Conservation (phyloP, 2,329 filamentous ascomycete genomes). For the Pseudohalonectria lignicola region DNA sequence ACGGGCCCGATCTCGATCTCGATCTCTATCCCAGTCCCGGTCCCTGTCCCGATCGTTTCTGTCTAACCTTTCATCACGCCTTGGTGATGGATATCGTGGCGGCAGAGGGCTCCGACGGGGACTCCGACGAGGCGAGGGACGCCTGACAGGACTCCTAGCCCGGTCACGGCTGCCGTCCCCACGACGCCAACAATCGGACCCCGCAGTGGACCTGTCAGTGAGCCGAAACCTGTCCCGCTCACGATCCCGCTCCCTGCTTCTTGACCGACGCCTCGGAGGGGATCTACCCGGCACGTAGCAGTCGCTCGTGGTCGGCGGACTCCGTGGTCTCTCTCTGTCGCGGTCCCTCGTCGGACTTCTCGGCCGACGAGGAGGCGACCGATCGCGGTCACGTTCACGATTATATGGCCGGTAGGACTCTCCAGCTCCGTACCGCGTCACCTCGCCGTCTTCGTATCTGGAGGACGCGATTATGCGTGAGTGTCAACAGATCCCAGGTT, state of each 20-base stretch:
- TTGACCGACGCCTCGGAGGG: conserved; percentile 18
- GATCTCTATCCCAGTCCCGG: too few species aligned
- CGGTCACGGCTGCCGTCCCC: conserved; percentile 8
- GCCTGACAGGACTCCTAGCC: conserved; percentile 18
- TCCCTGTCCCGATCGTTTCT: too few species aligned
- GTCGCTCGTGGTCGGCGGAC: conserved; percentile 20
- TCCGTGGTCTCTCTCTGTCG: conserved; percentile 13
- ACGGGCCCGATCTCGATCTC: too few species aligned
- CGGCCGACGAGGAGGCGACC: conserved; percentile 26
- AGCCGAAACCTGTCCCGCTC: not conserved
- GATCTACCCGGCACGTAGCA: conserved; percentile 29
- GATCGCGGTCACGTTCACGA: too few species aligned
- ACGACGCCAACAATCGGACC: too few species aligned
- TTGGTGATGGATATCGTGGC: conserved; percentile 24
- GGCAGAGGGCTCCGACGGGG: conserved; percentile 21
- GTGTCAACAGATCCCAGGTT: too few species aligned
- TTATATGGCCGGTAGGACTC: conserved; percentile 51
- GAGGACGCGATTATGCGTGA: not conserved
- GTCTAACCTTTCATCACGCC: conserved; percentile 20
- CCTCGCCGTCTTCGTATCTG: conserved; percentile 52
- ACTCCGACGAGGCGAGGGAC: conserved; percentile 17
- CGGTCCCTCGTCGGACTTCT: conserved; percentile 17
- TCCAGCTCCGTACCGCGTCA: conserved; percentile 49
- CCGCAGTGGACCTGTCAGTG: not conserved
- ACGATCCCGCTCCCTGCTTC: not conserved